phyloP scores from a whole-genome alignment of 768 basidiomycete genomes.

The Rhizopogon salebrosus region DNA sequence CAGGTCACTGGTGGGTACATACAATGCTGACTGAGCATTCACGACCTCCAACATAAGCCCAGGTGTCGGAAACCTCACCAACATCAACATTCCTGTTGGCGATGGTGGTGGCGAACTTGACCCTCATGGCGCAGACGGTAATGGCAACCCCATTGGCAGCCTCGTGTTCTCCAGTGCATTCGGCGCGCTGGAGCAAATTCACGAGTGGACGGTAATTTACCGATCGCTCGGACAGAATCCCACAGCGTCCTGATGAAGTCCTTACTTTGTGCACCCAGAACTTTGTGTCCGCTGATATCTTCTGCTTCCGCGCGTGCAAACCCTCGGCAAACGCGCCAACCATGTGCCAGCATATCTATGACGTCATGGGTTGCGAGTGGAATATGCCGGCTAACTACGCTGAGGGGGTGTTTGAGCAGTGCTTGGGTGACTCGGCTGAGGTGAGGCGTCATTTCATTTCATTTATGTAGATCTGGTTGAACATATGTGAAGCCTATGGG shows the following conservation, averaged over 20 bases:
- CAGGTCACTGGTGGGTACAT: constrained; percentile 53
- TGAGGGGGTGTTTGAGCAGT: constrained; percentile 43
- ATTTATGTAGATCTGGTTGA: background rate
- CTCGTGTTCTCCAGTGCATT: constrained; percentile 74
- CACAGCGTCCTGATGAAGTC: constrained; percentile 1
- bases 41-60: constrained; percentile 19
- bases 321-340: constrained; percentile 42
- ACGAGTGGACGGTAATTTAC: constrained; percentile 66
- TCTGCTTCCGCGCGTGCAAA: constrained; percentile 72
- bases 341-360: constrained; percentile 58
- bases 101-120: constrained; percentile 66
- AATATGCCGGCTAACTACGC: constrained; percentile 53
- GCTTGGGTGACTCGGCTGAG: constrained; percentile 47
- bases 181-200: constrained; percentile 49
- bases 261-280: constrained; percentile 34
- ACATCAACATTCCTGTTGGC: constrained; percentile 55
- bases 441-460: constrained; percentile 17
- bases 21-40: constrained; percentile 12
- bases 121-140: constrained; percentile 59
- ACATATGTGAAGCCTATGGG: constrained; percentile 48
- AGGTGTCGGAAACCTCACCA: constrained; percentile 62
- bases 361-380: constrained; percentile 54
- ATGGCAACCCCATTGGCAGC: constrained; percentile 59
- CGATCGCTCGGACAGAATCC: constrained; percentile 9
- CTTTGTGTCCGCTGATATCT: constrained; percentile 53